Evolutionary conservation across 371 early-diverging fungal species (phyloP).

Genomic region (Apophysomyces ossiformis): DNA sequence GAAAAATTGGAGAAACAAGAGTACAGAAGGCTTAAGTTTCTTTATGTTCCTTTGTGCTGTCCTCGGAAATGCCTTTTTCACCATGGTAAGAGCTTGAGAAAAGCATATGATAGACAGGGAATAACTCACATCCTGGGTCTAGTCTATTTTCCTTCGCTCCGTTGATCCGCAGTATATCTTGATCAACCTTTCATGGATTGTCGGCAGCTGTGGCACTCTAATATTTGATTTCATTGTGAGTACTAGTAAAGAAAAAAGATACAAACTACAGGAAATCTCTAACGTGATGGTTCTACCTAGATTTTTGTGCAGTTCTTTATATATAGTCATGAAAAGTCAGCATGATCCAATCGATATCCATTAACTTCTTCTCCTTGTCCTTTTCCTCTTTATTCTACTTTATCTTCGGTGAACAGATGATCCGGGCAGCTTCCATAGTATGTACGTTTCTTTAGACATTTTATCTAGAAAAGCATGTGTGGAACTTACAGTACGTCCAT

Average conservation of each 20-base stretch:
- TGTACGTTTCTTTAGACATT: too few relatives aligned
- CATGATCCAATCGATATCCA: too few relatives aligned
- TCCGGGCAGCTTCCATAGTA: too few relatives aligned
- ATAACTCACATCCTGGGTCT: slow-evolving; percentile 15
- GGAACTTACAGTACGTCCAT: too few relatives aligned
- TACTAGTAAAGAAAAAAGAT: background rate
- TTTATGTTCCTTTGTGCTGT: slow-evolving; percentile 82
- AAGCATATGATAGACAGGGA: slow-evolving; percentile 1
- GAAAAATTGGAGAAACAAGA: slow-evolving; percentile 68
- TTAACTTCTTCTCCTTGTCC: too few relatives aligned
- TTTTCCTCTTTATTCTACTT: too few relatives aligned
- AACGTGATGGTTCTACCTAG: slow-evolving; percentile 23
- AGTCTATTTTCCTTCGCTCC: slow-evolving; percentile 60
- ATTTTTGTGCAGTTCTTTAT: slow-evolving; percentile 61
- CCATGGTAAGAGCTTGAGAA: slow-evolving; percentile 27
- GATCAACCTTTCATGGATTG: slow-evolving; percentile 60
- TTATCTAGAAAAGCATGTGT: too few relatives aligned
- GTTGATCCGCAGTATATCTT: slow-evolving; percentile 45
- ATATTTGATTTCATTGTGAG: slow-evolving; percentile 62
- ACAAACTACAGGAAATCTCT: background rate
- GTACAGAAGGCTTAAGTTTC: slow-evolving; percentile 75
- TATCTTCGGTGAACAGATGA: too few relatives aligned
- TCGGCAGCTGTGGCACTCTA: slow-evolving; percentile 55
- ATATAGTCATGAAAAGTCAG: slow-evolving; percentile 12
- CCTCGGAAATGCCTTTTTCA: slow-evolving; percentile 74